Evolutionary conservation across 2,329 filamentous ascomycete genomes (phyloP), one percentile per base, ranked within the genome.

Genomic region (Penicillium hesseltinei): DNA sequence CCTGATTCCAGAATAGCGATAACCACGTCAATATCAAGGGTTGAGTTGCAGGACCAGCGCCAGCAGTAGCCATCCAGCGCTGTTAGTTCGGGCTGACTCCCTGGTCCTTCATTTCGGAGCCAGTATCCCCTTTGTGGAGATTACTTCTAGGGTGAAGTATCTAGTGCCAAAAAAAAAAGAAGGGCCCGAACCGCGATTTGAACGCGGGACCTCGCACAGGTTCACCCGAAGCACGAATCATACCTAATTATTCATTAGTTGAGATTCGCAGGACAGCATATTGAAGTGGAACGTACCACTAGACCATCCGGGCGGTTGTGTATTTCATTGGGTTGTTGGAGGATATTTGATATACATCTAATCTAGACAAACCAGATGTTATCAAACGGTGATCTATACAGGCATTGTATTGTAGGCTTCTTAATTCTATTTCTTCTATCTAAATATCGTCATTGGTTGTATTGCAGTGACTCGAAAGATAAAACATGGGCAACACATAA

Each of bases 81-180:
- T 45, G 17, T 29, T 19, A 13, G 9, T 19, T 29, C 19, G 19
- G 39, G 27, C 4, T 36, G 40, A 23, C 23, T 39, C 25, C 23
- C 23, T 42, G 27, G 51, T 50, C 54, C 57, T 21, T 59, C 46
- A 55, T 59, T 36, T 59, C 53, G 46, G 50, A 23, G 19, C 19
- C 35, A 42, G 40, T 44, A 19, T 44, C 59, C 43, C 57, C 47
- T 47, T 49, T 19, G 23, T 10, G 25, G 10, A 10, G 5, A 17
- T 44, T 19, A 3, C 17, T 44, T 11, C 5, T 13, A 3, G 11
- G 9, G 9, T 2, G 10, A 9, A 10, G 27, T 10, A 29, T 29
- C 8, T 29, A 29, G 23, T 23, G 23, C 23, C 23, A 23, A 23
- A 17, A 47, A 23, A n/a, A n/a, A 35, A 47, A 35, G 45, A 35